These are phyloP conservation scores for Balansia obtecta DNA, from an alignment of 2,329 filamentous ascomycete genomes.

Conservation along the genomic window DNA sequence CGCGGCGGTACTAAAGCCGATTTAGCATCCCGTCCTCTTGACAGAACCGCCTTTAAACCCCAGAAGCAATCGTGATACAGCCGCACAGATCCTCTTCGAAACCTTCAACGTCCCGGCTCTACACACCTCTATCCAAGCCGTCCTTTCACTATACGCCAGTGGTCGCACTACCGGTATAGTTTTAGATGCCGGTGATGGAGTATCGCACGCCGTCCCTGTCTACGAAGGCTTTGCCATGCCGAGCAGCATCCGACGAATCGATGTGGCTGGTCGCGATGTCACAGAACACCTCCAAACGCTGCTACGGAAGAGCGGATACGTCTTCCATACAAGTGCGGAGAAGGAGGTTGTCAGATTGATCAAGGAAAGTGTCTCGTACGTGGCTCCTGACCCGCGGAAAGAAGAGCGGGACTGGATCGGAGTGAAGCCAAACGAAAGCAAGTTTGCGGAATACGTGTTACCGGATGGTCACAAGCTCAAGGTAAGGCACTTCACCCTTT, in stretches of 20 bases:
- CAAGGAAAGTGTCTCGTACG: constrained; percentile 89
- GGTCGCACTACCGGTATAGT: constrained; percentile 94
- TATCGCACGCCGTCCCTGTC: constrained; percentile 93
- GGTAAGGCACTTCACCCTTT: constrained; percentile 30
- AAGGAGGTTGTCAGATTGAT: constrained; percentile 98
- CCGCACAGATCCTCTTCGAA: constrained; percentile 95
- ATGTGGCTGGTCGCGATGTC: constrained; percentile 90
- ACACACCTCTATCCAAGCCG: constrained; percentile 94
- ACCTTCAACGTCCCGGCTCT: constrained; percentile 96
- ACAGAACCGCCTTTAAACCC: constrained; percentile 95
- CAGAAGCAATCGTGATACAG: constrained; percentile 86
- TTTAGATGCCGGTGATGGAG: constrained; percentile 87
- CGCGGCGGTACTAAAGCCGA: constrained; percentile 6
- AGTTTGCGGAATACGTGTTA: constrained; percentile 74
- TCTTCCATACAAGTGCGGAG: constrained; percentile 96
- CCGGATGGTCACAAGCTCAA: constrained; percentile 92
- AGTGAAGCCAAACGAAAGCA: constrained; percentile 63
- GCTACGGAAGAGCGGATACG: constrained; percentile 80
- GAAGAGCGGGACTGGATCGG: constrained; percentile 95
- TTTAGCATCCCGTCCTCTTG: constrained; percentile 80
- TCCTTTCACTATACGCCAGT: constrained; percentile 89
- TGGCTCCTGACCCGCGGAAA: constrained; percentile 78
- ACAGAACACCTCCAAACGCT: constrained; percentile 90
- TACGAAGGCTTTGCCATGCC: constrained; percentile 97
- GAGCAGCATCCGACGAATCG: constrained; percentile 87